Conservation (phyloP, 306 rosid species). For the Corylus avellana region DNA sequence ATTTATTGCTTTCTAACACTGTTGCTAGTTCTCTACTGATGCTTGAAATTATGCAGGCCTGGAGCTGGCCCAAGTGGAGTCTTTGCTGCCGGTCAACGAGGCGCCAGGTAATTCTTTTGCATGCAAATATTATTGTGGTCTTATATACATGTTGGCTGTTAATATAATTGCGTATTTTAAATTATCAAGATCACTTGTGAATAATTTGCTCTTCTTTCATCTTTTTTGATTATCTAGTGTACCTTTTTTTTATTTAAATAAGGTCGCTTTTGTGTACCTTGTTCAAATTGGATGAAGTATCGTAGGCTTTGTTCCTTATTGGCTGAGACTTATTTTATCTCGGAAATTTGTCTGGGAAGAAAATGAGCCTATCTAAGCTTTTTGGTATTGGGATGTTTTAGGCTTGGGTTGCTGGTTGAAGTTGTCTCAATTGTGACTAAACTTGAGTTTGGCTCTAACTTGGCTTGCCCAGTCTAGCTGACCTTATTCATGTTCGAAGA, state of each 20-base stretch:
- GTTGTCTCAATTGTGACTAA: neutral
- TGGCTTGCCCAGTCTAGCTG: neutral
- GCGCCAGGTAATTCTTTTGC: constrained; percentile 59
- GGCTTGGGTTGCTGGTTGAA: neutral
- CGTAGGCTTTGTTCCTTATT: neutral
- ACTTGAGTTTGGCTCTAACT: neutral
- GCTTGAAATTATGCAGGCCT: constrained; percentile 48
- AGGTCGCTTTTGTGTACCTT: neutral
- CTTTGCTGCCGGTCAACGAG: constrained; percentile 42
- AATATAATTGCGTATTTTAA: neutral
- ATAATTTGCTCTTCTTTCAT: neutral
- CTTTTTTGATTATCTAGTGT: neutral
- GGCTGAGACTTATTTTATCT: neutral
- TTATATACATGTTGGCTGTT: neutral
- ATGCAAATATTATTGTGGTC: neutral
- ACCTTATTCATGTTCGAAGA: neutral
- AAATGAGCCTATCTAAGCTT: neutral
- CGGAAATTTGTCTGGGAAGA: neutral
- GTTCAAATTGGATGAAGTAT: neutral
- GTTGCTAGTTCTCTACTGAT: constrained; percentile 18
- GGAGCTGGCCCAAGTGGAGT: constrained; percentile 54
- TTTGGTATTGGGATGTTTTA: neutral
- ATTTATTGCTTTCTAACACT: neutral
- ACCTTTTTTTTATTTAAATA: neutral
- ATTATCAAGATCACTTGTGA: neutral